phyloP scores from a whole-genome alignment of 108 stramenopile species.

The Fistulifera pelliculosa region DNA sequence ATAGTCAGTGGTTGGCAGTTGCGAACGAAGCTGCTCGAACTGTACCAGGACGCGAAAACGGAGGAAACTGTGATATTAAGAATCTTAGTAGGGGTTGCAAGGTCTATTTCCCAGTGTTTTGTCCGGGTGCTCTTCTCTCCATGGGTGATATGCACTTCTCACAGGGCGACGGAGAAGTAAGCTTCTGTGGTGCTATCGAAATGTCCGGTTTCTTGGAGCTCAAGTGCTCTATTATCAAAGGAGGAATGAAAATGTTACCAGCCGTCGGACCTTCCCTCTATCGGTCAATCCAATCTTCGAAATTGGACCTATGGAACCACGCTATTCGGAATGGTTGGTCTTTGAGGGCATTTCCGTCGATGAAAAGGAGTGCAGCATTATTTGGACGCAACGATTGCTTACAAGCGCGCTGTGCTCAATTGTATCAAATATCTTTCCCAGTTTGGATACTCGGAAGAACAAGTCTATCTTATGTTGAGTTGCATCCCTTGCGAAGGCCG shows the following conservation, averaged over 20 bases:
- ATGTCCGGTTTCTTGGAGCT: constrained; percentile 54
- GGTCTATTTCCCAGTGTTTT: constrained; percentile 67
- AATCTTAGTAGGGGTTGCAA: constrained; percentile 49
- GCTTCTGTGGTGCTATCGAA: constrained; percentile 52
- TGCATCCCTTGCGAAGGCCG: constrained; percentile 59
- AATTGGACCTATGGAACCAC: constrained; percentile 64
- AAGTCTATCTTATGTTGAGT: constrained; percentile 45
- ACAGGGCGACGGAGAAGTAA: constrained; percentile 66
- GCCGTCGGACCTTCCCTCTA: constrained; percentile 45
- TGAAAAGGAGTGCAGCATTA: constrained; percentile 55
- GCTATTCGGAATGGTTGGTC: constrained; percentile 53
- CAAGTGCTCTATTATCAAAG: constrained; percentile 47
- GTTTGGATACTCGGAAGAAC: constrained; percentile 59
- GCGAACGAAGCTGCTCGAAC: constrained; percentile 33
- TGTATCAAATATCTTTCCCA: constrained; percentile 58
- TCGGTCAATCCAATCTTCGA: constrained; percentile 58
- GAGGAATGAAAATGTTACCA: constrained; percentile 49
- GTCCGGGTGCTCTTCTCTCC: constrained; percentile 45
- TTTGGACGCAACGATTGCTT: constrained; percentile 61
- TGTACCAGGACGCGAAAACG: constrained; percentile 43
- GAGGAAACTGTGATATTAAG: constrained; percentile 69
- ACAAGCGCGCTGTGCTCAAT: constrained; percentile 56
- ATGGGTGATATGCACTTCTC: constrained; percentile 71
- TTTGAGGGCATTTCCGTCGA: constrained; percentile 67
- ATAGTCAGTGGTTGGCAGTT: constrained; percentile 36